Evolutionary conservation across 129 eudicot species (phyloP), one percentile per base, ranked within the genome.

Genomic region (Lonicera japonica): DNA sequence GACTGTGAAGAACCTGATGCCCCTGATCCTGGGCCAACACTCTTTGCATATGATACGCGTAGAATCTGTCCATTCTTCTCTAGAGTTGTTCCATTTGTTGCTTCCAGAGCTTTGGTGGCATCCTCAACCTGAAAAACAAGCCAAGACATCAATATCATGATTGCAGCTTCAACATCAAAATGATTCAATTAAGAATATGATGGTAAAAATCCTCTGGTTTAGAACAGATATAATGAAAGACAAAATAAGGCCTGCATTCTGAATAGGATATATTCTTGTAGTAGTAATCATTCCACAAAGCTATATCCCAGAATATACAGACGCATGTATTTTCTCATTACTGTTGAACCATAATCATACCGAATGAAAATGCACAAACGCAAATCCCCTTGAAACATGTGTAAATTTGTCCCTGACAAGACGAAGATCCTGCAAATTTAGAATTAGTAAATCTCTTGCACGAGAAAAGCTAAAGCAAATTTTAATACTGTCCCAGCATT

Each of bases 301-400:
- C 36, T 29, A 29, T 29, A n/a, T n/a, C n/a, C n/a, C n/a, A n/a
- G n/a, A n/a, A 29, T 29, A 6, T 29, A 29, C 6, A 29, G 2
- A 29, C 6, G 6, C 6, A 29, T 29, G 6, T 29, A 6, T 29
- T 29, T 29, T 29, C 2, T 29, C 36, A 29, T 29, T 29, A 29
- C 4, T 29, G 36, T 29, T 29, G 36, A 2, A 29, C 36, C 36
- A 29, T 1, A 47, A 72, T 75, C 91, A 53, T 82, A 87, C 96
- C 17, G 96, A 79, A 68, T 87, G 82, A 73, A 92, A 92, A 77
- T 92, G 99, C 51, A 92, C 85, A 64, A 92, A 92, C 7, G 99
- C 99, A 82, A 88, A 92, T 73, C 99, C 99, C 73, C 96, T 85
- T 17, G 99, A 92, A 53, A 88, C 99, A 61, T 92, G 99, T 11